Evolutionary conservation across 2,329 filamentous ascomycete genomes (phyloP).

Genomic region (Aureobasidium sp.): DNA sequence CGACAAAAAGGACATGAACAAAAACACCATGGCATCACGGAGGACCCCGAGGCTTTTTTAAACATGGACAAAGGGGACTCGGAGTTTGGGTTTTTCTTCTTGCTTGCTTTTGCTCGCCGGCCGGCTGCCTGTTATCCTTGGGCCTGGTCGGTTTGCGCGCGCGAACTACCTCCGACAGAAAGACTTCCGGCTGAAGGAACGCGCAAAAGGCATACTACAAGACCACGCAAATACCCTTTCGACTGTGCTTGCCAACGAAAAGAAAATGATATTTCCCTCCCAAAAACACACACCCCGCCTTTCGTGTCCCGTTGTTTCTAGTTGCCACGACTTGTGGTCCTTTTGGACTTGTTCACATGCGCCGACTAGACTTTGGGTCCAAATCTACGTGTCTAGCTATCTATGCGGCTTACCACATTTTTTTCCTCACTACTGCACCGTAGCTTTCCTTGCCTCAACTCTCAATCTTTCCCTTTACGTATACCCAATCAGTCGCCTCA

Average conservation of each 20-base stretch:
- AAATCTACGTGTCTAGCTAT: neutral
- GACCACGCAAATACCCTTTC: neutral
- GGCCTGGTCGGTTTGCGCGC: neutral
- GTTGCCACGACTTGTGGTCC: neutral
- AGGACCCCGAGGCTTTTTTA: neutral
- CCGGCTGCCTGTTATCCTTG: neutral
- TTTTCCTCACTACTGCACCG: neutral
- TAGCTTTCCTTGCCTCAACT: neutral
- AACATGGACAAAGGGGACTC: neutral
- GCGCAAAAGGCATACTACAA: neutral
- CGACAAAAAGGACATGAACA: neutral
- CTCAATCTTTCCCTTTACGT: neutral
- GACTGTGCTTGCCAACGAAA: slow-evolving; percentile 10
- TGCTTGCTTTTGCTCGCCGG: no score
- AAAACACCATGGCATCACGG: slow-evolving; percentile 9
- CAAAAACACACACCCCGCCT: neutral
- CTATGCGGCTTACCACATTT: neutral
- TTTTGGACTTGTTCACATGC: neutral
- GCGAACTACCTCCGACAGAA: neutral
- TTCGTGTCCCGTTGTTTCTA: neutral
- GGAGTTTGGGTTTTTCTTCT: neutral
- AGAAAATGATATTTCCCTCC: slow-evolving; percentile 9
- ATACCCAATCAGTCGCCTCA: neutral
- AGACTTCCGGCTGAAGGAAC: neutral
- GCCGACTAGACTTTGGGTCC: neutral